Percentiles rank a stretch among this genome's conserved stretches.
Conservation (phyloP, 2,329 filamentous ascomycete genomes). For the Trichoderma sp. region DNA sequence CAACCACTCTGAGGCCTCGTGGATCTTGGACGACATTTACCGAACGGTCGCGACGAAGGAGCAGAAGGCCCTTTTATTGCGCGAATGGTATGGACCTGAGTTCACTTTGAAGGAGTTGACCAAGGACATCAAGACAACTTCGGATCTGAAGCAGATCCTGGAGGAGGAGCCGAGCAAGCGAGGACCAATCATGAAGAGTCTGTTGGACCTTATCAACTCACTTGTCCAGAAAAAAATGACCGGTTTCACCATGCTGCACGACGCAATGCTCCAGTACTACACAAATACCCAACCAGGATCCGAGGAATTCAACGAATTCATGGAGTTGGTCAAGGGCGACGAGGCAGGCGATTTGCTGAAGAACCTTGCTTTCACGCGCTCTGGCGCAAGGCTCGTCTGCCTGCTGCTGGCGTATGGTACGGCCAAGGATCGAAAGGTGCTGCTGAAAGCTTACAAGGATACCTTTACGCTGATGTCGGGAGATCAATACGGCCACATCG, state of each 20-base stretch:
- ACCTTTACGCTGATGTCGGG: slow-evolving; percentile 82
- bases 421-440: slow-evolving; percentile 89
- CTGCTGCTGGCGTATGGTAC: slow-evolving; percentile 79
- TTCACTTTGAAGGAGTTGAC: slow-evolving; percentile 74
- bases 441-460: slow-evolving; percentile 88
- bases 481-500: slow-evolving; percentile 74
- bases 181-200: slow-evolving; percentile 79
- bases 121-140: slow-evolving; percentile 56
- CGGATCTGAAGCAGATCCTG: slow-evolving; percentile 75
- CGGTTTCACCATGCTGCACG: slow-evolving; percentile 96
- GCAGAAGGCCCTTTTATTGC: slow-evolving; percentile 81
- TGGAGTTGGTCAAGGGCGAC: slow-evolving; percentile 89
- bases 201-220: slow-evolving; percentile 85
- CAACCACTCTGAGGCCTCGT: slow-evolving; percentile 93
- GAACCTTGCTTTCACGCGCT: slow-evolving; percentile 94
- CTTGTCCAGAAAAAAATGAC: slow-evolving; percentile 96
- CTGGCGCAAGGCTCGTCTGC: slow-evolving; percentile 79
- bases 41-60: slow-evolving; percentile 80
- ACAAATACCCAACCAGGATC: slow-evolving; percentile 74
- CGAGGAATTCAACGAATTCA: slow-evolving; percentile 81
- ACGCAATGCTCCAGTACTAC: slow-evolving; percentile 98
- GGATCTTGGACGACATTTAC: slow-evolving; percentile 98
- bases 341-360: slow-evolving; percentile 88
- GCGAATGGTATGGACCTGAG: slow-evolving; percentile 96
- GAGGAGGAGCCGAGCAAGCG: slow-evolving; percentile 81